Evolutionary conservation across 495 filamentous ascomycete species (phyloP).

Genomic region (Xylaria nigripes): DNA sequence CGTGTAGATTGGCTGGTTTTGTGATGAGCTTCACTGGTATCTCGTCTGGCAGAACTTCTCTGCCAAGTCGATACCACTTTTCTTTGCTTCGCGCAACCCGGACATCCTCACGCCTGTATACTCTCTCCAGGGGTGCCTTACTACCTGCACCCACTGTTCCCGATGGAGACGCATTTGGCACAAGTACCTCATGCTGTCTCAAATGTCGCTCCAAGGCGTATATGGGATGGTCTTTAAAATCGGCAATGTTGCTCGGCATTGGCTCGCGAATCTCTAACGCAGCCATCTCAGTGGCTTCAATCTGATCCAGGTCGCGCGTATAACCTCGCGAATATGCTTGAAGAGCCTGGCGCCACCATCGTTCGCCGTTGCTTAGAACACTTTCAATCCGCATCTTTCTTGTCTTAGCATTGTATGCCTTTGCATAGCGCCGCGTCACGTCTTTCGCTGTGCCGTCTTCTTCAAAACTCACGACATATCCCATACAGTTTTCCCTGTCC

Average conservation of each 20-base stretch:
- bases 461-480: slow-evolving; percentile 82
- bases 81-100: slow-evolving; percentile 64
- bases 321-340: slow-evolving; percentile 49
- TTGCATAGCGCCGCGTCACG: slow-evolving; percentile 71
- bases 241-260: slow-evolving; percentile 81
- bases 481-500: slow-evolving; percentile 63
- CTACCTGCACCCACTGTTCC: slow-evolving; percentile 71
- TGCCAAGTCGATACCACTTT: slow-evolving; percentile 80
- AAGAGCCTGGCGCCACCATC: slow-evolving; percentile 65
- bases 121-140: slow-evolving; percentile 41
- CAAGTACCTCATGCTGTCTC: slow-evolving; percentile 66
- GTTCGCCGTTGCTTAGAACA: slow-evolving; percentile 50
- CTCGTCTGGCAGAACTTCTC: slow-evolving; percentile 64
- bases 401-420: slow-evolving; percentile 83
- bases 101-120: slow-evolving; percentile 78
- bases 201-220: slow-evolving; percentile 87
- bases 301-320: slow-evolving; percentile 60
- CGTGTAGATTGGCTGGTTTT: slow-evolving; percentile 24
- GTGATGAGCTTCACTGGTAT: slow-evolving; percentile 66
- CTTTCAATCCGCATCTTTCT: slow-evolving; percentile 63
- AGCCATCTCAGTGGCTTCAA: slow-evolving; percentile 70
- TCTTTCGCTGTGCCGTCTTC: slow-evolving; percentile 63
- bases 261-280: slow-evolving; percentile 65
- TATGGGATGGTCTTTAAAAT: slow-evolving; percentile 88
- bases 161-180: slow-evolving; percentile 59